phyloP scores from a whole-genome alignment of 2,329 filamentous ascomycete genomes.

The Lecanicillium sp. region DNA sequence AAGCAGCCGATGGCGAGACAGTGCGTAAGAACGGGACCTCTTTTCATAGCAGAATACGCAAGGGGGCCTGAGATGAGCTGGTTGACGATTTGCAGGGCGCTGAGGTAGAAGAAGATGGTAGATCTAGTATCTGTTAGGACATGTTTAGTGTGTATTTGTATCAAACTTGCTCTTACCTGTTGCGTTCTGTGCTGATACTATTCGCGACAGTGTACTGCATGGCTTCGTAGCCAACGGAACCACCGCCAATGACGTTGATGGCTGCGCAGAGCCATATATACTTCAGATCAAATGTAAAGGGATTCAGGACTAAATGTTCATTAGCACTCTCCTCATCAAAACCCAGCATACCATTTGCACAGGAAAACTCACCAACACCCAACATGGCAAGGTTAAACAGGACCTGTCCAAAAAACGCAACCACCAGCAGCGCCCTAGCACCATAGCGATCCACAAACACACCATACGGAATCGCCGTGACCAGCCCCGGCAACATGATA shows the following conservation, averaged over 20 bases:
- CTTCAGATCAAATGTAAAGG: neutral
- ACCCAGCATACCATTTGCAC: too few relatives aligned
- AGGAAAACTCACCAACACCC: neutral
- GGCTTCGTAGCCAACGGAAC: neutral
- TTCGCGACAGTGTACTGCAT: slow-evolving; percentile 4
- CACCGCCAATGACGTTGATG: slow-evolving; percentile 8
- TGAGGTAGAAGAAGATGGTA: slow-evolving; percentile 8
- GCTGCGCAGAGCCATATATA: neutral
- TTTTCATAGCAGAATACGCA: slow-evolving; percentile 5
- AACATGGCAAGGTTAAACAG: too few relatives aligned
- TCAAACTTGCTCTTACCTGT: slow-evolving; percentile 1
- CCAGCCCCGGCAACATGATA: too few relatives aligned
- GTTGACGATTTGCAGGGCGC: neutral
- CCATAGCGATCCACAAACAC: too few relatives aligned
- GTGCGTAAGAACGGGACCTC: slow-evolving; percentile 5
- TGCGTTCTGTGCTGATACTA: slow-evolving; percentile 5
- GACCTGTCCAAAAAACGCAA: too few relatives aligned
- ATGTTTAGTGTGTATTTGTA: neutral
- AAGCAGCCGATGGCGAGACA: neutral
- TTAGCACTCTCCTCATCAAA: too few relatives aligned
- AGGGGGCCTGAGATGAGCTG: slow-evolving; percentile 6
- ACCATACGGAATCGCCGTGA: too few relatives aligned
- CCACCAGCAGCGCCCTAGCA: too few relatives aligned
- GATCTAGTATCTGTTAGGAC: neutral
- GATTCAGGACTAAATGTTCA: neutral